A percentile compares a stretch with the other conserved stretches of the same genome.
Conservation (phyloP, 2,329 filamentous ascomycete species). For the Aureobasidium vineae region DNA sequence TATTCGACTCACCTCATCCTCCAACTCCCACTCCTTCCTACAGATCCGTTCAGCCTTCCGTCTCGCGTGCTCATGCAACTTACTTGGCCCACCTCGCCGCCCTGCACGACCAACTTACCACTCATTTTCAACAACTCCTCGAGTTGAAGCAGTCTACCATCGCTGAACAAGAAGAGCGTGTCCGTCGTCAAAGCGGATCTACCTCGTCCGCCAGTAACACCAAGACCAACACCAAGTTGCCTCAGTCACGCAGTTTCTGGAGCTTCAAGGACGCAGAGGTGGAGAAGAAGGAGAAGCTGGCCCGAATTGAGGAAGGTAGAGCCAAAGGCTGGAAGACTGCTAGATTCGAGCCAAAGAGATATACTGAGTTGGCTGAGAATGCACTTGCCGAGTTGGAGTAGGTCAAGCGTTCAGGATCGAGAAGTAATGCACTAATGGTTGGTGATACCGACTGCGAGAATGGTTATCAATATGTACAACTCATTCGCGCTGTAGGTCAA, state of each 20-base stretch:
- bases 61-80: slow-evolving; percentile 20
- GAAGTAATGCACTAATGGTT: too few species aligned
- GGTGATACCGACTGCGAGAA: not conserved
- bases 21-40: not conserved
- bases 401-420: not conserved
- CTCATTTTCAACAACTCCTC: slow-evolving; percentile 39
- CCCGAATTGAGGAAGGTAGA: slow-evolving; percentile 34
- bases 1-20: not conserved
- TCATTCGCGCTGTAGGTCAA: not conserved
- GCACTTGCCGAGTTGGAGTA: slow-evolving; percentile 35
- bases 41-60: slow-evolving; percentile 15
- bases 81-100: slow-evolving; percentile 30
- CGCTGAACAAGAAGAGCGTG: slow-evolving; percentile 28
- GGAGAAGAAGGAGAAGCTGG: slow-evolving; percentile 33
- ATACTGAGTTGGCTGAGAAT: slow-evolving; percentile 33
- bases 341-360: slow-evolving; percentile 35
- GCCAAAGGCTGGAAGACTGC: slow-evolving; percentile 34
- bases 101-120: slow-evolving; percentile 37
- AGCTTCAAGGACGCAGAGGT: slow-evolving; percentile 30
- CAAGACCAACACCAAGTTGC: slow-evolving; percentile 2
- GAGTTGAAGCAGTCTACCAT: slow-evolving; percentile 31
- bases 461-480: not conserved
- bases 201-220: not conserved
- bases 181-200: not conserved
- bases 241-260: slow-evolving; percentile 30